Conservation (phyloP, 495 filamentous ascomycete genomes). For the Neurospora tetrasperma region DNA sequence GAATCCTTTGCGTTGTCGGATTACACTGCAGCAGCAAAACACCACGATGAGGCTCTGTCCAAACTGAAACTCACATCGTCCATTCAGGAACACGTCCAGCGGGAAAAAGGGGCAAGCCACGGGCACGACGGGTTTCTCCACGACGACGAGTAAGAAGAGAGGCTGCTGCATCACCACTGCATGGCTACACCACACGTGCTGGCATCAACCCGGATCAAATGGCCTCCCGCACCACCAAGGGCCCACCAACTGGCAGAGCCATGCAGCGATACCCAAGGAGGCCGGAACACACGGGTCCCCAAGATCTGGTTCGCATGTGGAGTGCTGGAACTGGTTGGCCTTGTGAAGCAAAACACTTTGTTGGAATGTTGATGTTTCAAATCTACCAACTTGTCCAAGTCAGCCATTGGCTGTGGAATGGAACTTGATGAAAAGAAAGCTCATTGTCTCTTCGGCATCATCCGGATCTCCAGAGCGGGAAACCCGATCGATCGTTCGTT, state of each 20-base stretch:
- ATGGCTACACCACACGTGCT: background rate
- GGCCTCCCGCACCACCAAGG: background rate
- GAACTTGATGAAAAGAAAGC: background rate
- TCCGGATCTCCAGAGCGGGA: background rate
- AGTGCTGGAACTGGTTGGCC: background rate
- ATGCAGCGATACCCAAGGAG: background rate
- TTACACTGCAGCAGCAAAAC: background rate
- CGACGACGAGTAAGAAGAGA: background rate
- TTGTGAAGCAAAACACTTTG: background rate
- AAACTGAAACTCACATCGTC: background rate
- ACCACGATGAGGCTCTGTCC: background rate
- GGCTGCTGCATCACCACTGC: background rate
- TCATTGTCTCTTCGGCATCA: background rate
- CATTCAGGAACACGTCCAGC: background rate
- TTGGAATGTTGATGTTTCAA: background rate
- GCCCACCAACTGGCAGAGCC: background rate
- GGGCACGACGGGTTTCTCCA: background rate
- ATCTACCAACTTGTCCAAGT: background rate
- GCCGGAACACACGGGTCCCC: background rate
- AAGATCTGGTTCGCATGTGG: background rate
- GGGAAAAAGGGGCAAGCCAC: background rate
- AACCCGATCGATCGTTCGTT: background rate
- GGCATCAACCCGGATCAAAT: background rate
- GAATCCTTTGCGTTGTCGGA: background rate
- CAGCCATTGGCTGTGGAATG: background rate